These are phyloP conservation scores for Pseudohyphozyma bogoriensis DNA, from an alignment of 768 basidiomycete species.

Conservation along the genomic window DNA sequence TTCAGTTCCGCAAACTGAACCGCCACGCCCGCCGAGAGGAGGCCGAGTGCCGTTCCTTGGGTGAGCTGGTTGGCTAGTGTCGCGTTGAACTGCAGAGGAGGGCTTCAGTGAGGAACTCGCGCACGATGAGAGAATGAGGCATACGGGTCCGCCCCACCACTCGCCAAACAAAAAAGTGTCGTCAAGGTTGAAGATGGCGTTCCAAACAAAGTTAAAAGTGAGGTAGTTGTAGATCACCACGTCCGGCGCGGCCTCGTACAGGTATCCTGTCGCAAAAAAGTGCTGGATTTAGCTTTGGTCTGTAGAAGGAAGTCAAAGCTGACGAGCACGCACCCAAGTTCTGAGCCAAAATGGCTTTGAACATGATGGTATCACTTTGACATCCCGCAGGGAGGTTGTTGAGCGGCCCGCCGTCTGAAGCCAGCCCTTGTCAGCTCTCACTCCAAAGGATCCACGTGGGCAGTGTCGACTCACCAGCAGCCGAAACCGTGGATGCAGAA, in stretches of 20 bases:
- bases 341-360: not conserved
- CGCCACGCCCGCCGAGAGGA: not conserved
- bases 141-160: not conserved
- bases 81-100: not conserved
- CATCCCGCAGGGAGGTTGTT: not conserved
- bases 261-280: too few species aligned
- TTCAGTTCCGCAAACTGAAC: not conserved
- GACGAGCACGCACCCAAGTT: too few species aligned
- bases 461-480: not conserved
- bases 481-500: not conserved
- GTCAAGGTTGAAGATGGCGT: not conserved
- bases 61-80: not conserved
- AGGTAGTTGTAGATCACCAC: not conserved
- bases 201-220: not conserved
- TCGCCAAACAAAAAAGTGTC: not conserved
- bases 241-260: not conserved
- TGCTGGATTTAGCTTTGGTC: too few species aligned
- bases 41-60: not conserved
- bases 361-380: not conserved
- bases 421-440: not conserved
- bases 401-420: not conserved
- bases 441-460: not conserved
- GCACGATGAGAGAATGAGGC: not conserved
- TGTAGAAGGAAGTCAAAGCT: too few species aligned
- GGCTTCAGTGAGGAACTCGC: too few species aligned